phyloP scores from a whole-genome alignment of 83 land plant species.

The Diphasiastrum complanatum region DNA sequence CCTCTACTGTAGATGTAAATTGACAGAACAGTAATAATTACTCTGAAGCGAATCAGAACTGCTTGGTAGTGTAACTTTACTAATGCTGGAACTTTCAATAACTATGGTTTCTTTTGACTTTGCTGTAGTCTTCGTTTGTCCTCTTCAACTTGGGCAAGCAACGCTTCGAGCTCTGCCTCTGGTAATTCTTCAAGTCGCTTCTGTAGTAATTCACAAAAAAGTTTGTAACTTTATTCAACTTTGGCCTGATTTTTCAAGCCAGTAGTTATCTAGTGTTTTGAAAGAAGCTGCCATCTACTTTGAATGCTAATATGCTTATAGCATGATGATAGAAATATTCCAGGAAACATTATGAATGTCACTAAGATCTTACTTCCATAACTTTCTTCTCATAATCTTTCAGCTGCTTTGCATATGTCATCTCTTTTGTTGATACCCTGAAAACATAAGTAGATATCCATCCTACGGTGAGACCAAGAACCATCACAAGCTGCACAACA shows the following conservation, averaged over 20 bases:
- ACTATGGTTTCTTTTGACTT: background rate
- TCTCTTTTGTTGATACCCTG: slow-evolving; percentile 86
- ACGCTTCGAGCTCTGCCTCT: slow-evolving; percentile 71
- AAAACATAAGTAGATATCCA: slow-evolving; percentile 89
- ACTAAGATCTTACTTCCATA: slow-evolving; percentile 55
- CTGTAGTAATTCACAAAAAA: slow-evolving; percentile 27
- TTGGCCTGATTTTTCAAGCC: too few species aligned
- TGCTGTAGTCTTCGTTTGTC: slow-evolving; percentile 45
- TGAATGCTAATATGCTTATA: too few species aligned
- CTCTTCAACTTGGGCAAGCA: slow-evolving; percentile 91
- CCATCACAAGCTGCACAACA: slow-evolving; percentile 82
- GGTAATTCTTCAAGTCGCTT: slow-evolving; percentile 83
- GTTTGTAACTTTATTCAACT: too few species aligned
- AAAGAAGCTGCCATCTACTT: too few species aligned
- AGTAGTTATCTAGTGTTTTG: too few species aligned
- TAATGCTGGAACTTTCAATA: too few species aligned
- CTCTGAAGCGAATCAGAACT: too few species aligned
- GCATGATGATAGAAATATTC: background rate
- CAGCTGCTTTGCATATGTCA: slow-evolving; percentile 93
- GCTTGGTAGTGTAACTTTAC: too few species aligned
- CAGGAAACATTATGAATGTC: background rate
- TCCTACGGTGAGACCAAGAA: slow-evolving; percentile 87
- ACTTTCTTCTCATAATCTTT: slow-evolving; percentile 85
- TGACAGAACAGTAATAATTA: too few species aligned
- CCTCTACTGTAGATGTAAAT: too few species aligned